Evolutionary conservation across 1,284 basidiomycete genomes (phyloP).

Genomic region (Cystobasidium pallidum): DNA sequence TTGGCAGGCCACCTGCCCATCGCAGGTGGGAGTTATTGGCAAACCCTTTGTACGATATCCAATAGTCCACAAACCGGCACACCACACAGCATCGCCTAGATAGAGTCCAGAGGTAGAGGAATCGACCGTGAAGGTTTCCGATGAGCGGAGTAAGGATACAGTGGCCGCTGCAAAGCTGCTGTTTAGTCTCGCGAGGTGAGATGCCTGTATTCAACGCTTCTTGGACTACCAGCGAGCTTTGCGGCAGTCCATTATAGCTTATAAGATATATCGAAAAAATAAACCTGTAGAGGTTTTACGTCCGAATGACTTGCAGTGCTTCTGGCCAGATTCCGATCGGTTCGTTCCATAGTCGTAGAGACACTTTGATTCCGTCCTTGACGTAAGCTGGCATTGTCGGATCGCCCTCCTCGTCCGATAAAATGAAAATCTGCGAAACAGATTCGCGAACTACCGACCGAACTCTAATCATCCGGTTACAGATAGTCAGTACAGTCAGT

Average conservation of each 20-base stretch:
- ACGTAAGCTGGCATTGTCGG: slow-evolving; percentile 26
- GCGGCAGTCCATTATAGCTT: no score
- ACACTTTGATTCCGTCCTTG: slow-evolving; percentile 33
- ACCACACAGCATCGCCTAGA: background rate
- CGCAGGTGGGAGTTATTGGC: no score
- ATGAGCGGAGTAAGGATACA: background rate
- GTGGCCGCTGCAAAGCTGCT: background rate
- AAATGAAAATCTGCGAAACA: background rate
- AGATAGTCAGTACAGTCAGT: background rate
- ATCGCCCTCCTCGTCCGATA: slow-evolving; percentile 16
- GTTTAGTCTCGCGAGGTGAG: background rate
- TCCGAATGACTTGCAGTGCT: slow-evolving; percentile 32
- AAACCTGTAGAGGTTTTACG: slow-evolving; percentile 1
- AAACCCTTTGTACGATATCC: no score
- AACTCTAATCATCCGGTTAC: background rate
- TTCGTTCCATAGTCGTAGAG: slow-evolving; percentile 33
- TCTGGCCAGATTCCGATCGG: slow-evolving; percentile 37
- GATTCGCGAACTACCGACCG: slow-evolving; percentile 19
- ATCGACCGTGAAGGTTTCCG: background rate
- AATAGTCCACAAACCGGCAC: background rate
- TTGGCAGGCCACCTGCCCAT: no score
- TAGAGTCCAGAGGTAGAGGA: background rate
- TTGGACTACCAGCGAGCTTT: no score
- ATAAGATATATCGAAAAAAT: no score
- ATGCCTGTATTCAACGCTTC: no score